Evolutionary conservation across 2,329 filamentous ascomycete species (phyloP), one percentile per base, ranked within the genome.

Genomic region (Lecanicillium sp.): DNA sequence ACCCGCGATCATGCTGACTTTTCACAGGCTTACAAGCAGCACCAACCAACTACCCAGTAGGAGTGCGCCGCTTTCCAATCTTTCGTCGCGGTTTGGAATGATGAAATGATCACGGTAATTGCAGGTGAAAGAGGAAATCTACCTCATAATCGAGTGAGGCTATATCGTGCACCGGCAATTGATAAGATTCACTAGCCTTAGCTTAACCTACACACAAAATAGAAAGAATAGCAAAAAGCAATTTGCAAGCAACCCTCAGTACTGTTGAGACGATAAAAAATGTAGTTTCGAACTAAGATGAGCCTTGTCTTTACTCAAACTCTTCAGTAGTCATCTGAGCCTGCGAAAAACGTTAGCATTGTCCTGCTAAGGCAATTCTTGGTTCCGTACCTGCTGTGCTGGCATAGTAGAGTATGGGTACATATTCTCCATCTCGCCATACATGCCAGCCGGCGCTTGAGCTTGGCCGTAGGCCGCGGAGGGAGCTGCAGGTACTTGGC

Each of bases 331-430:
- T 52, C 60, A 70, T 68, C 30, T 62, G 59, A 33, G 63, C 59
- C 65, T 69, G 10, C 28, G 36, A 15, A 39, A 20, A 36, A 33
- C 40, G 46, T 53, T 30, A 51, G 44, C 30, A 32, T 19, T 22
- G 20, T 18, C 19, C 36, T 29, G 25, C n/a, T n/a, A 30, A 13
- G 3, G 17, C 19, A 14, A n/a, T 17, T 32, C 15, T 13, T 6
- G 18, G 15, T 11, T n/a, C 63, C 75, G 59, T 71, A 89, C 86
- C 69, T 88, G 86, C 61, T 94, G 87, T 47, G 84, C 77, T 51
- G 84, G 81, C 74, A 95, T 86, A 45, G 79, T 68, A 12, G 81
- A 74, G 58, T 94, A 94, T 29, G 75, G 75, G 49, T 97, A 97
- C 72, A 96, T 95, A 46, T 78, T 79, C 46, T 87, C 81, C 61